Evolutionary conservation across 495 filamentous ascomycete species (phyloP).

Genomic region (Hyaloscypha variabilis): DNA sequence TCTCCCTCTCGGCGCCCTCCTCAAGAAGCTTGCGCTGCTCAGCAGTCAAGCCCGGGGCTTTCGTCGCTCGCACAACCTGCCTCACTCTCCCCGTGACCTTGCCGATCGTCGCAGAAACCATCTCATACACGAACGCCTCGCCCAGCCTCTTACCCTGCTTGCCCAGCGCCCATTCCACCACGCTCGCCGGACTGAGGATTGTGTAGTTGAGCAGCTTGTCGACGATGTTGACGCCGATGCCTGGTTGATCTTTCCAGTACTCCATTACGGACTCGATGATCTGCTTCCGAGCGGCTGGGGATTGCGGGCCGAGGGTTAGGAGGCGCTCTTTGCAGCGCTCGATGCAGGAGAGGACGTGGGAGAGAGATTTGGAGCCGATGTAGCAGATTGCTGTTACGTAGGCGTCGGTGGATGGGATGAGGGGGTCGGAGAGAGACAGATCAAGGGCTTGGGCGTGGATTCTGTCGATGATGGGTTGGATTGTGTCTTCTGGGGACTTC

Average conservation of each 20-base stretch:
- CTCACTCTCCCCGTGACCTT: conserved; percentile 92
- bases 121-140: conserved; percentile 79
- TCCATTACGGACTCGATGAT: conserved; percentile 88
- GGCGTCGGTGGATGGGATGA: conserved; percentile 84
- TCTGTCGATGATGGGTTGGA: conserved; percentile 71
- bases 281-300: conserved; percentile 74
- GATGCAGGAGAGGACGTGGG: conserved; percentile 93
- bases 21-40: conserved; percentile 48
- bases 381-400: conserved; percentile 92
- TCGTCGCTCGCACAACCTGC: conserved; percentile 71
- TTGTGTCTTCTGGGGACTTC: conserved; percentile 81
- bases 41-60: conserved; percentile 53
- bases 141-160: conserved; percentile 65
- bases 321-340: conserved; percentile 94
- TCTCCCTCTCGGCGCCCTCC: conserved; percentile 66
- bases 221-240: conserved; percentile 88
- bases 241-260: conserved; percentile 93
- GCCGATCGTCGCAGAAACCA: conserved; percentile 81
- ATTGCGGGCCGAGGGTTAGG: conserved; percentile 71
- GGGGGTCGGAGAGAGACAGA: conserved; percentile 66
- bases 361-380: conserved; percentile 92
- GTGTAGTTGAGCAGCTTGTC: conserved; percentile 98
- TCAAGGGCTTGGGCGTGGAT: conserved; percentile 77
- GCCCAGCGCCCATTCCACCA: conserved; percentile 85
- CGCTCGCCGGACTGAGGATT: conserved; percentile 79